Conservation (phyloP, 345 rosid species). For the Salix arbutifolia region DNA sequence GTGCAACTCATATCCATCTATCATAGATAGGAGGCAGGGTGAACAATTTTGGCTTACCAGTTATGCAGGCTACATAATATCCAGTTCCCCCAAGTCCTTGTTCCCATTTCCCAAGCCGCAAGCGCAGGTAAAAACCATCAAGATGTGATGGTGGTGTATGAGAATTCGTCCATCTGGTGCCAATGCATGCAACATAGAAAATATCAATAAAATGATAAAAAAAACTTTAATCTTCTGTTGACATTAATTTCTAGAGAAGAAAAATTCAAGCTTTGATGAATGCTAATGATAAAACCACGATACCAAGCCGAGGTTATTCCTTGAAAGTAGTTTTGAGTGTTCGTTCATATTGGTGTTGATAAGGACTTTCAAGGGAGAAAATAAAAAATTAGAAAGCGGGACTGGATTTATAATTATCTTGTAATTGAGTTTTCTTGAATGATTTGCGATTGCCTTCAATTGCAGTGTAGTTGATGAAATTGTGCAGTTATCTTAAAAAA, state of each 20-base stretch:
- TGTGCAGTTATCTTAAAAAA: background rate
- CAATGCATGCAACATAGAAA: background rate
- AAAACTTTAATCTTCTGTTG: no score
- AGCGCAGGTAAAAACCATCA: conserved; percentile 71
- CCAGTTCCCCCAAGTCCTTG: conserved; percentile 69
- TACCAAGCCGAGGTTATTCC: background rate
- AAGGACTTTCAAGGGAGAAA: background rate
- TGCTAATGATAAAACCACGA: no score
- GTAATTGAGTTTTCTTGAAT: background rate
- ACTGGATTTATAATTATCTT: background rate
- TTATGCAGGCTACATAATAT: conserved; percentile 67
- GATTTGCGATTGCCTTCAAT: background rate
- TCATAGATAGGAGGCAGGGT: background rate
- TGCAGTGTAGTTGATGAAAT: background rate
- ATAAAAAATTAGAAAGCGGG: background rate
- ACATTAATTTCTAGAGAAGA: background rate
- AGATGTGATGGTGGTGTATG: conserved; percentile 44
- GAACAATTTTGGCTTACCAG: conserved; percentile 34
- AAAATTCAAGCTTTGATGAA: background rate
- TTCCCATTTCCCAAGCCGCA: conserved; percentile 78
- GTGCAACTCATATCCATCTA: background rate
- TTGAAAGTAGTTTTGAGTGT: background rate
- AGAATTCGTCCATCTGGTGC: conserved; percentile 59
- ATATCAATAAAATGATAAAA: background rate
- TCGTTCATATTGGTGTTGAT: background rate